Base-by-base conservation (phyloP, 2,329 filamentous ascomycete genomes). In the Fusarium sp. region DNA sequence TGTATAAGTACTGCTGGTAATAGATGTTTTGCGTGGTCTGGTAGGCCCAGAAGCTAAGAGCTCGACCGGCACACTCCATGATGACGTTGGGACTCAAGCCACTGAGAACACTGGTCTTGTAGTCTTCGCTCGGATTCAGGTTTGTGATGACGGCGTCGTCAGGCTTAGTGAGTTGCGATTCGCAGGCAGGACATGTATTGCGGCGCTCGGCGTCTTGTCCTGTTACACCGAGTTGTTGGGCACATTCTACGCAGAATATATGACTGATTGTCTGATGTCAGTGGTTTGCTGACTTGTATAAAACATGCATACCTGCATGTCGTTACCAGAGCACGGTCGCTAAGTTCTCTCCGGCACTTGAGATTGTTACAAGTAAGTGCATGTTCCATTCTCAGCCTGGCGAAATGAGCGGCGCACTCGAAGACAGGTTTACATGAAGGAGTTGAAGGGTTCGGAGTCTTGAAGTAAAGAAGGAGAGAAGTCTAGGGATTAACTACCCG, bases 91-190 rank as follows among this genome's bases (percentile, higher is more conserved):
- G 95, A 65, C 89, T 92, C 2, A 98, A 82, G 0, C 95, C 95
- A 75, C 92, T 94, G 13, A 98, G 84, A 1, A 97, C 88, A 65
- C 91, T 94, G 0, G 92, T 94, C 80, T 97, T 97, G 84, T 96
- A 97, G 71, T 97, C 94, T 75, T 98, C 94, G 0, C 89, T 90
- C 0, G 94, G 94, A 65, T 91, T 92, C 43, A 98, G 84, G 30
- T 89, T 86, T 2, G 91, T 87, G 22, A 91, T 84, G 12, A 92
- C 88, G 6, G 90, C 92, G 81, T 97, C 93, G 72, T 97, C 92
- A 0, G 89, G 89, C 67, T 91, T 92, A 10, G 83, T 82, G 4
- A 98, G 85, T 11, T 85, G 84, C 4, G 88, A 86, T 34, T 88
- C 84, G 76, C 95, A 98, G 27, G 92, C 93, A 57, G 94, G 94